These are phyloP conservation scores for Epichloe typhina DNA, from an alignment of 2,329 filamentous ascomycete species.

Conservation along the genomic window DNA sequence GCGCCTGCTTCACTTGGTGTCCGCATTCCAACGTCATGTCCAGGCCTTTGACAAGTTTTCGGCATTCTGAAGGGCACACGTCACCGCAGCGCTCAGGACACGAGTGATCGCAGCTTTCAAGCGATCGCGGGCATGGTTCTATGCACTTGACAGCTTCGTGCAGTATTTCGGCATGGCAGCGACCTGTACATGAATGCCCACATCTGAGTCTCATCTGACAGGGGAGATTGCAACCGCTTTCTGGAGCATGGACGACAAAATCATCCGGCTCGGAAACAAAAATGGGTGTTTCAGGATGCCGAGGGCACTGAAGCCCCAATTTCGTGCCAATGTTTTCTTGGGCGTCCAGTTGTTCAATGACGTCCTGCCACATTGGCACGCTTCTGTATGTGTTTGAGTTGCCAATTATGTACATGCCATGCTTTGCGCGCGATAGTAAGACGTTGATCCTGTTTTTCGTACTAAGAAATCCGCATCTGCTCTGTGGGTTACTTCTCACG, in stretches of 20 bases:
- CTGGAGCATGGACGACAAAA: conserved; percentile 42
- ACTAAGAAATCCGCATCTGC: conserved; percentile 50
- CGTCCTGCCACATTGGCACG: conserved; percentile 50
- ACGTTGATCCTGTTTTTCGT: conserved; percentile 59
- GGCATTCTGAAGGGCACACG: neutral
- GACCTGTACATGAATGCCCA: conserved; percentile 32
- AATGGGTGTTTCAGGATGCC: conserved; percentile 42
- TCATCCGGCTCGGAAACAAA: conserved; percentile 39
- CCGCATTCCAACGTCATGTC: neutral
- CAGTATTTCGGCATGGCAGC: conserved; percentile 34
- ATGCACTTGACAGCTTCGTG: conserved; percentile 33
- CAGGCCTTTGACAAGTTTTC: neutral
- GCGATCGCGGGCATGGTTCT: conserved; percentile 28
- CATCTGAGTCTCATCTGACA: conserved; percentile 37
- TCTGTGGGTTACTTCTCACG: conserved; percentile 51
- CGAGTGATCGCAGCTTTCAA: conserved; percentile 25
- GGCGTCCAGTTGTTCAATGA: conserved; percentile 37
- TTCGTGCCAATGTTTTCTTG: conserved; percentile 32
- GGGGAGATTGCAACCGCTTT: conserved; percentile 44
- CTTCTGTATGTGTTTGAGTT: conserved; percentile 43
- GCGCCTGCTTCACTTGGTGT: conserved; percentile 7
- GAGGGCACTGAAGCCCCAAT: conserved; percentile 45
- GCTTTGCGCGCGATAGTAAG: conserved; percentile 49
- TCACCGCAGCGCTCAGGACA: neutral
- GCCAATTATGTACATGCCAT: conserved; percentile 61